Percentiles rank a stretch among this genome's conserved stretches.
phyloP scores from a whole-genome alignment of 2,329 filamentous ascomycete genomes.

The Elsinoe fawcettii region DNA sequence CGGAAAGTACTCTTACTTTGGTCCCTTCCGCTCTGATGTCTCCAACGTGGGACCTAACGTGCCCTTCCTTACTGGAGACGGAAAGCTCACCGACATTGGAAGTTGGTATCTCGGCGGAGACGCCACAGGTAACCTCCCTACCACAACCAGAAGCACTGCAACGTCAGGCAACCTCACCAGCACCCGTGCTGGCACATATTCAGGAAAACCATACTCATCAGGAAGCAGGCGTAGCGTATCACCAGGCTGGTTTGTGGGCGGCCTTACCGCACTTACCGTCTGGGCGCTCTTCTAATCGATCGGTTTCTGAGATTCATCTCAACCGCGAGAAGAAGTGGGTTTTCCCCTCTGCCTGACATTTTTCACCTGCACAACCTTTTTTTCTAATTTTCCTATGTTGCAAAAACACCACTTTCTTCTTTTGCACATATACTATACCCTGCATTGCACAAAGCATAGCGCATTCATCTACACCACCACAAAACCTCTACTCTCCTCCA shows the following conservation, averaged over 20 bases:
- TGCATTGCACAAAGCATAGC: conserved; percentile 13
- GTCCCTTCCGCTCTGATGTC: conserved; percentile 59
- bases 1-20: conserved; percentile 66
- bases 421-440: conserved; percentile 15
- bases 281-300: conserved; percentile 16
- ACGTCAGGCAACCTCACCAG: conserved; percentile 15
- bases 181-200: conserved; percentile 15
- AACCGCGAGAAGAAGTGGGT: conserved; percentile 12
- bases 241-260: conserved; percentile 9
- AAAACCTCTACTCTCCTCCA: not conserved
- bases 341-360: not conserved
- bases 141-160: not conserved
- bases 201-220: conserved; percentile 16
- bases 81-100: conserved; percentile 66
- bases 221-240: conserved; percentile 14
- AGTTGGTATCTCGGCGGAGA: conserved; percentile 63
- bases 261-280: not conserved
- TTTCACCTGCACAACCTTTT: not conserved
- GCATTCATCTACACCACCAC: not conserved
- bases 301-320: not conserved
- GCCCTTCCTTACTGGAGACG: conserved; percentile 60
- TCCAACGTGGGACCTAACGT: conserved; percentile 66
- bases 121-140: conserved; percentile 32
- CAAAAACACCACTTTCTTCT: not conserved
- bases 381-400: not conserved